Evolutionary conservation across 2,329 filamentous ascomycete genomes (phyloP).

Genomic region (Fusarium scirpi): DNA sequence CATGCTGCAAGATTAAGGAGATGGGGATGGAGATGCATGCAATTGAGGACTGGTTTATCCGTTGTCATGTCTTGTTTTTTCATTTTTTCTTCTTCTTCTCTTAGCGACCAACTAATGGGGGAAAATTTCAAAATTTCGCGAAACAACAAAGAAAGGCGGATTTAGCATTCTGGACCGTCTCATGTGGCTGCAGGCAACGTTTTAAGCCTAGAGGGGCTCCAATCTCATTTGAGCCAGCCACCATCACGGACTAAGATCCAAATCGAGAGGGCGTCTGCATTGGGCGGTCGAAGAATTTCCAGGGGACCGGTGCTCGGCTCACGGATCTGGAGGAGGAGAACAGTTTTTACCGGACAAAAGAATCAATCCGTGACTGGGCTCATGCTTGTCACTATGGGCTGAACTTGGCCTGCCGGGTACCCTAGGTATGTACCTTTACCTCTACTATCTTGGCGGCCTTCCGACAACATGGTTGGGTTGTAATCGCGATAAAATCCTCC

Average conservation of each 20-base stretch:
- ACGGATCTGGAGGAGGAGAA: slow-evolving; percentile 6
- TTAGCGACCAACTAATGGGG: background rate
- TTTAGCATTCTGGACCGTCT: slow-evolving; percentile 22
- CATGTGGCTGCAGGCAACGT: slow-evolving; percentile 22
- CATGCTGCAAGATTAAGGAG: slow-evolving; percentile 38
- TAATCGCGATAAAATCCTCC: slow-evolving; percentile 30
- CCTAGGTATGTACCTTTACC: background rate
- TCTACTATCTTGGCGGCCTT: slow-evolving; percentile 12
- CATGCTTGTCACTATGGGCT: background rate
- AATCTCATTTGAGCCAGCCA: slow-evolving; percentile 47
- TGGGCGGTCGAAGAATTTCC: slow-evolving; percentile 28
- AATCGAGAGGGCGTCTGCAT: slow-evolving; percentile 43
- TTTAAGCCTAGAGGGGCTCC: slow-evolving; percentile 27
- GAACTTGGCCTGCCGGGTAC: background rate
- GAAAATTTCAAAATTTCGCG: background rate
- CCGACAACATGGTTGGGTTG: slow-evolving; percentile 17
- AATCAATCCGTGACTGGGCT: background rate
- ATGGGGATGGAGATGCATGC: background rate
- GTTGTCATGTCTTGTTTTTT: background rate
- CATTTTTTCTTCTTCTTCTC: background rate
- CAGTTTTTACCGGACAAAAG: slow-evolving; percentile 12
- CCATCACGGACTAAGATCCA: slow-evolving; percentile 40
- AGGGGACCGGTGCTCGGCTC: slow-evolving; percentile 23
- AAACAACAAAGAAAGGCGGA: slow-evolving; percentile 27
- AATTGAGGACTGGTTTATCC: background rate